Evolutionary conservation across 352 stramenopile species (phyloP).

Genomic region (Saprolegnia diclina): DNA sequence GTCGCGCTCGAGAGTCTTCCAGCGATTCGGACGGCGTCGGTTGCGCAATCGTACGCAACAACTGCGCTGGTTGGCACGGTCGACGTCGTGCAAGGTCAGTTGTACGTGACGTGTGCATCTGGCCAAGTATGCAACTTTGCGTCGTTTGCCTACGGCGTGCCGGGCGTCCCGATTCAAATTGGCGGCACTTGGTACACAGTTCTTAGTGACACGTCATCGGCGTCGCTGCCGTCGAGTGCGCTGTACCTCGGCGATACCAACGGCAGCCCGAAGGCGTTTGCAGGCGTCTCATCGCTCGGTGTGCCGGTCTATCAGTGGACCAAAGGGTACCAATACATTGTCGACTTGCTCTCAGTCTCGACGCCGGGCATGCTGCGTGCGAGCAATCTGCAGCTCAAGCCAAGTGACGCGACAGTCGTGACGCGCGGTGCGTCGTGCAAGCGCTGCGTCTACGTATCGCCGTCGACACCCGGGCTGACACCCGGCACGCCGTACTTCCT

Average conservation of each 20-base stretch:
- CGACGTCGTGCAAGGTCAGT: constrained; percentile 48
- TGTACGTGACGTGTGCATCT: constrained; percentile 52
- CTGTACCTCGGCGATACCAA: constrained; percentile 64
- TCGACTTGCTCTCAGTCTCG: constrained; percentile 45
- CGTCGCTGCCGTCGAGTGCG: constrained; percentile 35
- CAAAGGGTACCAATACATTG: constrained; percentile 62
- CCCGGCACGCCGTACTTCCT: constrained; percentile 76
- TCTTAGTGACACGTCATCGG: constrained; percentile 39
- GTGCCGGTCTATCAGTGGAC: constrained; percentile 62
- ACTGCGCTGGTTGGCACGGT: constrained; percentile 44
- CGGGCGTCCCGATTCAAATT: constrained; percentile 49
- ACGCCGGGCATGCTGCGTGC: constrained; percentile 1
- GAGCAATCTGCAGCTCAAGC: constrained; percentile 2
- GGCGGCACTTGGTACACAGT: constrained; percentile 67
- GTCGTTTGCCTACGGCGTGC: constrained; percentile 48
- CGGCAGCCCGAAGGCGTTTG: constrained; percentile 49
- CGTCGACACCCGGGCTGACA: constrained; percentile 27
- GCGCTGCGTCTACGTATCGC: constrained; percentile 45
- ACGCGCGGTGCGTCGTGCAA: constrained; percentile 33
- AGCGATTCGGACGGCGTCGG: constrained; percentile 48
- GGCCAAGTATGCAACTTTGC: constrained; percentile 49
- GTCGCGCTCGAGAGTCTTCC: constrained; percentile 61
- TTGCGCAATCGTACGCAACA: constrained; percentile 42
- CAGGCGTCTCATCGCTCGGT: constrained; percentile 34
- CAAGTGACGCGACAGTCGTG: background rate